Evolutionary conservation across 257 asterid genomes (phyloP).

Genomic region (Gentiana dahurica): DNA sequence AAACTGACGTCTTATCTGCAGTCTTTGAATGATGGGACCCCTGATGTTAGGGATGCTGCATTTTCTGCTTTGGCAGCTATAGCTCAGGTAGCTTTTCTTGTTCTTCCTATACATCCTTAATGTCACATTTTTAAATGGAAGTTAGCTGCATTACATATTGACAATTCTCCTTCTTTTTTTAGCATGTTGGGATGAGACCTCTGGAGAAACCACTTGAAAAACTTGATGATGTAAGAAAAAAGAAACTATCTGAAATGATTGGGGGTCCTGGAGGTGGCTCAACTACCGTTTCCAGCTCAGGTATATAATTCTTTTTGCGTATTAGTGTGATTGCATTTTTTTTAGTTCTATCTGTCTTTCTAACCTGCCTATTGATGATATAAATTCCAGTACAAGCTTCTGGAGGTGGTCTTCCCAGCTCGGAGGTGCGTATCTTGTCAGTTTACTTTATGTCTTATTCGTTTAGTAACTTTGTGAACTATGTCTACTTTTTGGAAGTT

Average conservation of each 20-base stretch:
- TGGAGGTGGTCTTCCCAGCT: constrained; percentile 31
- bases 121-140: constrained; percentile 1
- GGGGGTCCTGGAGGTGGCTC: constrained; percentile 61
- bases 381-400: constrained; percentile 46
- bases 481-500: no score
- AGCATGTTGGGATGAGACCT: constrained; percentile 99
- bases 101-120: constrained; percentile 8
- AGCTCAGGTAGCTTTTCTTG: constrained; percentile 57
- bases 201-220: constrained; percentile 87
- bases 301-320: constrained; percentile 23
- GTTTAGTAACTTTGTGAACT: no score
- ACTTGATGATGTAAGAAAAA: constrained; percentile 86
- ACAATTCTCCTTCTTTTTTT: constrained; percentile 12
- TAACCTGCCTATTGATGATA: constrained; percentile 16
- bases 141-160: neutral
- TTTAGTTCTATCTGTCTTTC: neutral
- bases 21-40: constrained; percentile 98
- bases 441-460: no score
- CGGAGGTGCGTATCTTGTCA: constrained; percentile 38
- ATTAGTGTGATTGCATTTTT: constrained; percentile 1
- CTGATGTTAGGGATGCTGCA: constrained; percentile 99
- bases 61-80: constrained; percentile 90
- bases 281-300: constrained; percentile 40
- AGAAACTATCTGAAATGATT: constrained; percentile 95
- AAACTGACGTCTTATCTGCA: constrained; percentile 14